Base-by-base conservation (phyloP, 345 rosid species). In the Euphorbia peplus region DNA sequence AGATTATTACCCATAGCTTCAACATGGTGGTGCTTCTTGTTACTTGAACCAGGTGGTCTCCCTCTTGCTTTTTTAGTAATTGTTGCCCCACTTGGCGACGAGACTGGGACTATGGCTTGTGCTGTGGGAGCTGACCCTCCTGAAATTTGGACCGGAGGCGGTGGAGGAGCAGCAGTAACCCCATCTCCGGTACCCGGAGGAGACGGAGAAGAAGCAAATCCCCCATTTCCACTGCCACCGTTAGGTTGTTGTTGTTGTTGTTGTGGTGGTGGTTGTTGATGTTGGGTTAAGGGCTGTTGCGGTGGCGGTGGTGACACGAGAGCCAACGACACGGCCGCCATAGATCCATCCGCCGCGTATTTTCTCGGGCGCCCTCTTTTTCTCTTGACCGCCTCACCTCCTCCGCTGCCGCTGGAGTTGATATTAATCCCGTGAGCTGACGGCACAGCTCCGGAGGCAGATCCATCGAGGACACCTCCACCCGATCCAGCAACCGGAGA, bases 11-110 rank as follows among this genome's bases (percentile, higher is more conserved):
- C 98, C 54, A 85, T 64, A 57, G 88, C 84, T 57, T 84, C 78
- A 62, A 76, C 63, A 50, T 62, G 83, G 56, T 72, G 87, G 56
- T 72, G 87, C 76, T 87, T 88, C 76, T 83, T 93, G 74, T 73
- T 58, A n/a, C 93, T 87, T 30, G 97, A 88, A 37, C 98, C 97
- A 61, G 83, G 97, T 26, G 98, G 98, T 72, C 98, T 84, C 37
- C 98, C 98, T 76, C 93, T 81, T 48, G 79, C 70, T 60, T 91
- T 92, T 86, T 87, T n/a, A n/a, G n/a, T n/a, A n/a, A n/a, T 32
- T 32, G 37, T 86, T 57, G 63, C 53, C 9, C 90, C 79, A 69
- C 81, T 72, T n/a, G n/a, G n/a, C 21, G 83, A 74, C 11, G 89
- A 80, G 6, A 52, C 62, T 5, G 84, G 42, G 42, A 11, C 8